A percentile compares a stretch with the other conserved stretches of the same genome.
Conservation (phyloP, 2,329 filamentous ascomycete species). For the Sclerotinia spermophila region DNA sequence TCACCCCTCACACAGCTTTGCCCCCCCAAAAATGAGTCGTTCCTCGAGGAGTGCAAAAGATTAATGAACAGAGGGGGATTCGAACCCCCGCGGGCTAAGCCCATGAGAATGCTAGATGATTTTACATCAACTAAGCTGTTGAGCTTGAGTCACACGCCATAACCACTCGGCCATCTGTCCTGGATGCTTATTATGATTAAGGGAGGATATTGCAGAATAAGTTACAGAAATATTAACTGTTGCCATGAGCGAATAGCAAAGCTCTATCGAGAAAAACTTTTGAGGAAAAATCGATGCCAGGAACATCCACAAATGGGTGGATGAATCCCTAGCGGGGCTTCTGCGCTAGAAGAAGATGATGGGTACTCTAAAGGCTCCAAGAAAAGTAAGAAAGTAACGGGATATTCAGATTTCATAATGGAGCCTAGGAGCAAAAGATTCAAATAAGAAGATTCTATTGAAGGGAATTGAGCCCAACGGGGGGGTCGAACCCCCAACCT, state of each 20-base stretch:
- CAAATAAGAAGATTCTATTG: background rate
- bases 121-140: conserved; percentile 9
- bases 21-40: background rate
- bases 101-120: conserved; percentile 17
- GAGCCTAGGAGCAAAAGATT: background rate
- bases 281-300: background rate
- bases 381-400: background rate
- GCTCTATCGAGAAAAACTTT: background rate
- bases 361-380: background rate
- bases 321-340: background rate
- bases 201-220: accelerated
- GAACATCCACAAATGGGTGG: conserved; percentile 3
- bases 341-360: background rate
- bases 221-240: accelerated
- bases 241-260: background rate
- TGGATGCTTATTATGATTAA: accelerated
- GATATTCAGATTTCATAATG: background rate
- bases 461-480: conserved; percentile 14
- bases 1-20: background rate
- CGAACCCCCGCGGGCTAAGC: conserved; percentile 19
- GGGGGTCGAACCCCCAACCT: conserved; percentile 17
- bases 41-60: background rate
- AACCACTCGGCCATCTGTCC: conserved; percentile 21
- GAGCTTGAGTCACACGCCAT: conserved; percentile 21
- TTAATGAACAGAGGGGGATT: conserved; percentile 20